Percentiles rank a stretch among this genome's conserved stretches.
phyloP scores from a whole-genome alignment of 2,329 filamentous ascomycete genomes.

The Stachybotrys elegans region DNA sequence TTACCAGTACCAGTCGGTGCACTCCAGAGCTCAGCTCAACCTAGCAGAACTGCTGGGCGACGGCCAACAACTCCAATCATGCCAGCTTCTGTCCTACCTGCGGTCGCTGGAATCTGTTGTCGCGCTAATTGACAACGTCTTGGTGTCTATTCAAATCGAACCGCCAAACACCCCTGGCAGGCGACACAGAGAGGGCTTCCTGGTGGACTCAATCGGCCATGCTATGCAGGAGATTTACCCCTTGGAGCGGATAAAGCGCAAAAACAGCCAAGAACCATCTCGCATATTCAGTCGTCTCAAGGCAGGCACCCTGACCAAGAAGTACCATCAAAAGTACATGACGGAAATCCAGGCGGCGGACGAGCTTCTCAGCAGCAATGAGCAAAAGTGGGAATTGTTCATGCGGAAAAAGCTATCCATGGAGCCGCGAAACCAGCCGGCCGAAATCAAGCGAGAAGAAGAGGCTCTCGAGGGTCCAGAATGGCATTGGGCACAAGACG shows the following conservation, averaged over 20 bases:
- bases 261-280: conserved; percentile 19
- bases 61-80: conserved; percentile 27
- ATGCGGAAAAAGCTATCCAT: conserved; percentile 46
- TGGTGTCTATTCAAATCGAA: conserved; percentile 67
- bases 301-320: conserved; percentile 46
- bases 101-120: conserved; percentile 62
- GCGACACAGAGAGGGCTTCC: conserved; percentile 55
- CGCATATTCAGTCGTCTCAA: conserved; percentile 29
- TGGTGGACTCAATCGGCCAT: conserved; percentile 71
- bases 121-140: conserved; percentile 55
- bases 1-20: conserved; percentile 60
- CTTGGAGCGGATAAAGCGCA: conserved; percentile 25
- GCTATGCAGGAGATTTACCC: conserved; percentile 41
- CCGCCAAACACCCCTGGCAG: conserved; percentile 51
- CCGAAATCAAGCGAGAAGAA: conserved; percentile 11
- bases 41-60: conserved; percentile 34
- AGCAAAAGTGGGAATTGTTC: conserved; percentile 46
- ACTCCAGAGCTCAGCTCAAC: conserved; percentile 42
- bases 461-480: conserved; percentile 27
- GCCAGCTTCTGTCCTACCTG: conserved; percentile 55
- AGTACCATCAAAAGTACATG: conserved; percentile 41
- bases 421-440: conserved; percentile 18
- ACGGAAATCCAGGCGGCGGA: conserved; percentile 43
- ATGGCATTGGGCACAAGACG: conserved; percentile 46
- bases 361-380: conserved; percentile 36